Evolutionary conservation across 2,329 filamentous ascomycete species (phyloP).

Genomic region (Fusarium hainanense): DNA sequence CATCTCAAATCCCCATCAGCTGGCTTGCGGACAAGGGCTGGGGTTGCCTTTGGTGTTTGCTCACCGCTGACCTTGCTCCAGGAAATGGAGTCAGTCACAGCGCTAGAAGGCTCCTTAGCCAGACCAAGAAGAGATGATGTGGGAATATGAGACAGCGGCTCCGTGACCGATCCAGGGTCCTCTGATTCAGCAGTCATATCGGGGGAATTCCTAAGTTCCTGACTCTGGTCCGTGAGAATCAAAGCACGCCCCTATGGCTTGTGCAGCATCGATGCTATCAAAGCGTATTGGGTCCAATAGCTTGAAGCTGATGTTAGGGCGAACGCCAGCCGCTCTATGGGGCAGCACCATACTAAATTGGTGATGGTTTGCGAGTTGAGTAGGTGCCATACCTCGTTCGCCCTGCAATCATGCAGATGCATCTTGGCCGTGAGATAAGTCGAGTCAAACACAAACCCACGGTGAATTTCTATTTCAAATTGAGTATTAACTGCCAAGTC

Average conservation of each 20-base stretch:
- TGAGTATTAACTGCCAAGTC: not conserved
- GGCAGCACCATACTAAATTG: slow-evolving; percentile 11
- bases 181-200: slow-evolving; percentile 20
- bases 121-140: slow-evolving; percentile 2
- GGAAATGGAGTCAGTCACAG: slow-evolving; percentile 11
- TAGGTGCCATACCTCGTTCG: not conserved
- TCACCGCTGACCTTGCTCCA: slow-evolving; percentile 23
- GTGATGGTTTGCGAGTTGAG: slow-evolving; percentile 29
- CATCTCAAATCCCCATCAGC: slow-evolving; percentile 24
- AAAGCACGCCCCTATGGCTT: slow-evolving; percentile 30
- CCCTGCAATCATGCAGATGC: not conserved
- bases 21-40: slow-evolving; percentile 10
- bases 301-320: slow-evolving; percentile 15
- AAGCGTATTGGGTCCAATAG: slow-evolving; percentile 4
- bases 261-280: slow-evolving; percentile 5
- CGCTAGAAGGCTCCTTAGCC: slow-evolving; percentile 17
- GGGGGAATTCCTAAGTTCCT: slow-evolving; percentile 1
- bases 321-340: slow-evolving; percentile 25
- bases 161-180: slow-evolving; percentile 21
- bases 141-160: slow-evolving; percentile 34
- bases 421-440: not conserved
- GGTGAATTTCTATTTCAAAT: not conserved
- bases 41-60: not conserved
- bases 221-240: slow-evolving; percentile 4
- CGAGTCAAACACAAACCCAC: not conserved